Conservation (phyloP, 1,139 yeast genomes). For the Pichia sp. region DNA sequence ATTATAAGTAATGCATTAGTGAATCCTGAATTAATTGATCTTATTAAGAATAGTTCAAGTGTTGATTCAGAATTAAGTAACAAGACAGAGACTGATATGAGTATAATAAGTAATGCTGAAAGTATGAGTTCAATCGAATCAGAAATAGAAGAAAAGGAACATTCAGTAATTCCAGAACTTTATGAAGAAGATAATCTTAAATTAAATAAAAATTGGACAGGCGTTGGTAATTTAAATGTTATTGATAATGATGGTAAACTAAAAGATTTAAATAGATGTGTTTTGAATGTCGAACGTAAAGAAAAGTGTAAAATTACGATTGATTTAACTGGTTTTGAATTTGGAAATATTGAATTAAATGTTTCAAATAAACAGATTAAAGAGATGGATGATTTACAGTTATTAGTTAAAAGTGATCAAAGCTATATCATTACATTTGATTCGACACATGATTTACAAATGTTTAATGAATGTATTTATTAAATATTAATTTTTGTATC, state of each 20-base stretch:
- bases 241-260: conserved; percentile 6
- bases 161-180: neutral
- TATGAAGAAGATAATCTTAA: neutral
- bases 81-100: no score
- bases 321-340: conserved; percentile 18
- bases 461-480: conserved; percentile 12
- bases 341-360: conserved; percentile 14
- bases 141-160: neutral
- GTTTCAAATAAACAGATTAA: conserved; percentile 6
- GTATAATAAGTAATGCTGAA: no score
- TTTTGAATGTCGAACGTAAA: conserved; percentile 6
- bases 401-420: conserved; percentile 13
- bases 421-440: conserved; percentile 18
- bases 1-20: conserved; percentile 13
- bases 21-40: conserved; percentile 7
- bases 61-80: conserved; percentile 9
- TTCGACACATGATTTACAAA: conserved; percentile 9
- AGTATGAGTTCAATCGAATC: conserved; percentile 2
- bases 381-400: conserved; percentile 6
- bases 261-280: conserved; percentile 16
- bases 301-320: neutral
- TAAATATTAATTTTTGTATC: neutral
- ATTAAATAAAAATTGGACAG: conserved; percentile 12
- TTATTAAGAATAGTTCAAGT: conserved; percentile 7
- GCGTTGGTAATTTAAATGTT: conserved; percentile 10